Conservation (phyloP, 116 monocot genomes). For the Phalaenopsis hybrid region DNA sequence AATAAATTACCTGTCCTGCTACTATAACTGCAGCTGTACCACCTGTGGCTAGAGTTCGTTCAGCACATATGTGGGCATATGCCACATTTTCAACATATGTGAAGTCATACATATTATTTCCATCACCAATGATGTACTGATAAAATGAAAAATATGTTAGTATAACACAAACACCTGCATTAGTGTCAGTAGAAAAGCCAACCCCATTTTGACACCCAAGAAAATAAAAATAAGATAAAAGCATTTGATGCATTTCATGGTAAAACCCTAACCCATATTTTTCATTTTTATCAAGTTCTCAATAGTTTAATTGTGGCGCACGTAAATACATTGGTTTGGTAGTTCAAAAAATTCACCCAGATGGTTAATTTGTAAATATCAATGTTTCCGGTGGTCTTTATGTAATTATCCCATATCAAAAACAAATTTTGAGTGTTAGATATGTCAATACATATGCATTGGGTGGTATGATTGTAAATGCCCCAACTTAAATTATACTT, state of each 20-base stretch:
- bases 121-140: slow-evolving; percentile 91
- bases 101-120: slow-evolving; percentile 89
- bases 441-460: too few relatives aligned
- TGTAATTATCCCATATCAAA: too few relatives aligned
- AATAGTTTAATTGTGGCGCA: too few relatives aligned
- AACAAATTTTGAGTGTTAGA: too few relatives aligned
- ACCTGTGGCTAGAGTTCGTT: slow-evolving; percentile 65
- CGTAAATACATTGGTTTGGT: too few relatives aligned
- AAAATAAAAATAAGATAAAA: not conserved
- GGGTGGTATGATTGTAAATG: too few relatives aligned
- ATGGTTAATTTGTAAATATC: too few relatives aligned
- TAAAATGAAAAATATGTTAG: slow-evolving; percentile 2
- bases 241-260: not conserved
- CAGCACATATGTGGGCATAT: slow-evolving; percentile 92
- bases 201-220: not conserved
- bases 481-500: not conserved
- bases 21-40: slow-evolving; percentile 50
- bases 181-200: not conserved
- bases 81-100: slow-evolving; percentile 99
- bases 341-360: too few relatives aligned
- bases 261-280: too few relatives aligned
- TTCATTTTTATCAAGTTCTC: too few relatives aligned
- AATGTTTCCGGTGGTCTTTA: too few relatives aligned
- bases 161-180: not conserved
- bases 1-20: slow-evolving; percentile 68